Conservation (phyloP, 768 basidiomycete genomes). For the Phaeotremella skinneri region DNA sequence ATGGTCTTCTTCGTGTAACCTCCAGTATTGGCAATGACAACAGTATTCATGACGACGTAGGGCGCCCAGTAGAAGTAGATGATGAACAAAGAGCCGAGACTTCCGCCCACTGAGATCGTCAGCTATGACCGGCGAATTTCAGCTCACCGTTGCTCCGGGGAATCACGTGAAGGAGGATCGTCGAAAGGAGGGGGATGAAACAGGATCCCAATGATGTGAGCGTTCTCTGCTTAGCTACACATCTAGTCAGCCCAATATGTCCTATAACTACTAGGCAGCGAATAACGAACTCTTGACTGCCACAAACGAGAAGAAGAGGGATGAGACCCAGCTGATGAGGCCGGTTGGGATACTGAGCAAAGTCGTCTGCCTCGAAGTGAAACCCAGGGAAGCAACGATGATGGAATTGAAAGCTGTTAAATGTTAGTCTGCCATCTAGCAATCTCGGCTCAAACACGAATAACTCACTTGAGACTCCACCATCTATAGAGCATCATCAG, state of each 20-base stretch:
- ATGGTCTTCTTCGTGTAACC: conserved; percentile 38
- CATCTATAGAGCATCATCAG: too few species aligned
- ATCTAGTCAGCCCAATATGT: not conserved
- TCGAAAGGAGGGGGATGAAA: conserved; percentile 28
- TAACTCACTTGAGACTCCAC: too few species aligned
- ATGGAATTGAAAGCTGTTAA: conserved; percentile 28
- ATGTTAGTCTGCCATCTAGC: too few species aligned
- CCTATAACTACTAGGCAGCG: not conserved
- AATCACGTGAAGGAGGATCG: conserved; percentile 34
- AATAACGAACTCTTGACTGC: conserved; percentile 20
- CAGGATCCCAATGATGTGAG: conserved; percentile 25
- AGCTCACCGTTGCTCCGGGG: conserved; percentile 35
- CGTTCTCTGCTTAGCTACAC: conserved; percentile 6
- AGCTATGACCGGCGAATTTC: too few species aligned
- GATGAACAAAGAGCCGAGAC: conserved; percentile 33
- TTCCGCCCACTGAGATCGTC: too few species aligned
- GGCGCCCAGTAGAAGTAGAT: conserved; percentile 43
- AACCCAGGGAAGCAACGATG: conserved; percentile 26
- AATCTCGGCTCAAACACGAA: too few species aligned
- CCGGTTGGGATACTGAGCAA: conserved; percentile 37
- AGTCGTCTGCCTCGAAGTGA: conserved; percentile 15
- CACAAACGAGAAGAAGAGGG: conserved; percentile 27
- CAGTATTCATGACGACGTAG: conserved; percentile 27
- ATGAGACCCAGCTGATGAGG: conserved; percentile 31
- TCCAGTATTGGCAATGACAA: conserved; percentile 32